A percentile compares a stretch with the other conserved stretches of the same genome.
These are phyloP conservation scores for Antrodiella citrinella DNA, from an alignment of 768 basidiomycete species.

Conservation along the genomic window DNA sequence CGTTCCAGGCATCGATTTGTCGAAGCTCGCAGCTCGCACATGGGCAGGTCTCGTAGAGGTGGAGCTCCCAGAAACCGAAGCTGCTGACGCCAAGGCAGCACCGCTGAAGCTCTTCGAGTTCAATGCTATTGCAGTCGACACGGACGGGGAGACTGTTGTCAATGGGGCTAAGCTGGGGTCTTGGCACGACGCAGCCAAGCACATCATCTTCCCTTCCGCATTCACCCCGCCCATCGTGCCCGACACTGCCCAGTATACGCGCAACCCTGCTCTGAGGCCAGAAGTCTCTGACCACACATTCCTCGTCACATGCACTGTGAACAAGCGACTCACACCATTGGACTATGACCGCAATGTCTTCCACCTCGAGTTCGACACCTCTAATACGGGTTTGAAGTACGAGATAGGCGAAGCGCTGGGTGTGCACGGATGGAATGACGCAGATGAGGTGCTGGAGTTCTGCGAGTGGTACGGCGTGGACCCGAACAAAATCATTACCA, in stretches of 20 bases:
- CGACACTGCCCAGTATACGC: slow-evolving; percentile 31
- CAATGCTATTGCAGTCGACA: slow-evolving; percentile 69
- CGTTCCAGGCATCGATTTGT: slow-evolving; percentile 41
- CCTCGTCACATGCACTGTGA: slow-evolving; percentile 90
- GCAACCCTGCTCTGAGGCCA: slow-evolving; percentile 71
- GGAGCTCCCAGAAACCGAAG: slow-evolving; percentile 27
- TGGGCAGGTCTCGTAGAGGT: slow-evolving; percentile 65
- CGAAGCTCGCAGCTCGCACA: slow-evolving; percentile 45
- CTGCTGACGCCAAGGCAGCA: slow-evolving; percentile 13
- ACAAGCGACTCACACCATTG: slow-evolving; percentile 86
- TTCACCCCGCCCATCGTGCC: slow-evolving; percentile 47
- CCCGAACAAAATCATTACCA: slow-evolving; percentile 68
- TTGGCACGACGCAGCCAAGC: slow-evolving; percentile 85
- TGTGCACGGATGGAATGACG: slow-evolving; percentile 96
- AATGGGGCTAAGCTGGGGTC: slow-evolving; percentile 55
- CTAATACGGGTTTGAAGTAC: slow-evolving; percentile 90
- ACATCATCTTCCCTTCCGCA: slow-evolving; percentile 79
- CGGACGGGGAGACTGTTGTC: slow-evolving; percentile 46
- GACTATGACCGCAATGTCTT: slow-evolving; percentile 99
- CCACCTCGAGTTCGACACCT: slow-evolving; percentile 93
- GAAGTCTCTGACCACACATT: slow-evolving; percentile 85
- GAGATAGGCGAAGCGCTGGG: slow-evolving; percentile 95
- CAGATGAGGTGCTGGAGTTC: slow-evolving; percentile 79
- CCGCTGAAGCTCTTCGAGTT: slow-evolving; percentile 53
- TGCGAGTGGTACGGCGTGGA: slow-evolving; percentile 89